These are phyloP conservation scores for Umbelopsis sp. DNA, from an alignment of 192 early-diverging fungal genomes.

Conservation along the genomic window DNA sequence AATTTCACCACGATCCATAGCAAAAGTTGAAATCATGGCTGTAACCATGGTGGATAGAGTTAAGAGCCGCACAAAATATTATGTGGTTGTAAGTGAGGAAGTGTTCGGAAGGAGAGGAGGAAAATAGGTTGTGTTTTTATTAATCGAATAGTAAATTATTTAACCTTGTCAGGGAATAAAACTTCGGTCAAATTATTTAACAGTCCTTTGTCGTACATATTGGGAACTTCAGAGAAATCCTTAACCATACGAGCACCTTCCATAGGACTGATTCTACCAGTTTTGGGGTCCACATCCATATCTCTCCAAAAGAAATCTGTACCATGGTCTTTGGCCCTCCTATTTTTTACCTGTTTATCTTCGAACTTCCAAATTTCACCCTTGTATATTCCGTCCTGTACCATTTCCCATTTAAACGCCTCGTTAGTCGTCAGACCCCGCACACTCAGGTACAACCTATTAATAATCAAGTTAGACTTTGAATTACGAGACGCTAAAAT, in stretches of 20 bases:
- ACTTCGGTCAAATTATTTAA: conserved; percentile 31
- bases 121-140: background rate
- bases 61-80: background rate
- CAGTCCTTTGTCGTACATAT: conserved; percentile 41
- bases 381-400: conserved; percentile 50
- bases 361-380: conserved; percentile 37
- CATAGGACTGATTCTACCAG: background rate
- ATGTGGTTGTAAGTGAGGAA: background rate
- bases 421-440: conserved; percentile 56
- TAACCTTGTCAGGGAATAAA: conserved; percentile 24
- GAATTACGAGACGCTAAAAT: too few relatives aligned
- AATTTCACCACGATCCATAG: background rate
- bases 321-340: background rate
- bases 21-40: background rate
- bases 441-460: conserved; percentile 43
- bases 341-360: background rate
- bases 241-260: conserved; percentile 9
- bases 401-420: conserved; percentile 56
- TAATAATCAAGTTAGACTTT: background rate
- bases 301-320: background rate
- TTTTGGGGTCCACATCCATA: background rate
- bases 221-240: conserved; percentile 35
- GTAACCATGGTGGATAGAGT: background rate
- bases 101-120: background rate
- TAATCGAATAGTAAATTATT: background rate